A percentile compares a stretch with the other conserved stretches of the same genome.
Evolutionary conservation across 2,329 filamentous ascomycete genomes (phyloP).

Genomic region (Leptographium flavum): DNA sequence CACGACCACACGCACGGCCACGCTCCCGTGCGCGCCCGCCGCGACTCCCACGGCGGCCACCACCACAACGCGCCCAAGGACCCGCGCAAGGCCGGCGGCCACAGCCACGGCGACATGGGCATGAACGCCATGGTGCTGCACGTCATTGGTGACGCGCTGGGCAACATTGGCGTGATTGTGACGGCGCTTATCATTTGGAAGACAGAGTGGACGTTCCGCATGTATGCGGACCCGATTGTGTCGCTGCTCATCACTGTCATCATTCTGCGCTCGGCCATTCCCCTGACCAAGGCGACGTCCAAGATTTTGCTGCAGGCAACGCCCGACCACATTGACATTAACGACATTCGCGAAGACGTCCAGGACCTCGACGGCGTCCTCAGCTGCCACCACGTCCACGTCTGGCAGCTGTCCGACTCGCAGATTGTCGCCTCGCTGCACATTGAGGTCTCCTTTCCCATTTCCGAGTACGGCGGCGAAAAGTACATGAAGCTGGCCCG

Average conservation of each 20-base stretch:
- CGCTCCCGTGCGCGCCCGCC: slow-evolving; percentile 18
- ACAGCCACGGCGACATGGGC: slow-evolving; percentile 80
- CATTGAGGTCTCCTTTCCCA: slow-evolving; percentile 80
- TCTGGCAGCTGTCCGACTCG: slow-evolving; percentile 94
- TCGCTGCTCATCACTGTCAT: slow-evolving; percentile 86
- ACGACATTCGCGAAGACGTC: slow-evolving; percentile 88
- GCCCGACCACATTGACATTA: slow-evolving; percentile 72
- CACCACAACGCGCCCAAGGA: slow-evolving; percentile 68
- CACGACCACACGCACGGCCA: slow-evolving; percentile 14
- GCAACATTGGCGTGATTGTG: slow-evolving; percentile 73
- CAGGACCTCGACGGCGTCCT: slow-evolving; percentile 70
- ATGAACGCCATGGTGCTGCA: slow-evolving; percentile 77
- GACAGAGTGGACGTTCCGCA: slow-evolving; percentile 64
- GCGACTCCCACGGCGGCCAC: slow-evolving; percentile 53
- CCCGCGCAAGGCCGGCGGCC: slow-evolving; percentile 49
- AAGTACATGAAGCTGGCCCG: slow-evolving; percentile 86
- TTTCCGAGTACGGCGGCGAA: slow-evolving; percentile 62
- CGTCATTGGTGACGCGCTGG: slow-evolving; percentile 69
- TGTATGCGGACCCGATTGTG: slow-evolving; percentile 82
- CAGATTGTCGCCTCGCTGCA: slow-evolving; percentile 90
- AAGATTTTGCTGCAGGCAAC: slow-evolving; percentile 91
- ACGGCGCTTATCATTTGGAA: slow-evolving; percentile 87
- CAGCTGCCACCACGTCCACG: slow-evolving; percentile 88
- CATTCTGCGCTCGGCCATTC: slow-evolving; percentile 59
- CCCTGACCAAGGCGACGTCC: slow-evolving; percentile 64